Evolutionary conservation across 2,329 filamentous ascomycete species (phyloP), one percentile per base, ranked within the genome.

Genomic region (Ceratocystis ficicola): DNA sequence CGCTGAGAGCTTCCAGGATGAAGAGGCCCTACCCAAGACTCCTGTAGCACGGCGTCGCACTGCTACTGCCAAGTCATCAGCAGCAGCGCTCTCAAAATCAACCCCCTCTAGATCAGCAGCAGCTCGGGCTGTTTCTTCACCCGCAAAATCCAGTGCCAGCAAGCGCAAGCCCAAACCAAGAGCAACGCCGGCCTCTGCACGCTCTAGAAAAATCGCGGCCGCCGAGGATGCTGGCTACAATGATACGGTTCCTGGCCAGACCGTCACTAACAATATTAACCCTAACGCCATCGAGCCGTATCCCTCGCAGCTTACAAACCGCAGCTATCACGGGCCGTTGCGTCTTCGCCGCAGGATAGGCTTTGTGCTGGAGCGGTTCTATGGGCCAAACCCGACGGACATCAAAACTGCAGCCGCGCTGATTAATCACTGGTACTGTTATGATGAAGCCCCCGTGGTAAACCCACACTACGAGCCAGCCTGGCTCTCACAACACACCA

Each of bases 291-390:
- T 73, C 64, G 75, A 76, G 6, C 73, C 74, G 1, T 77, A 75
- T 63, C 68, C 68, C 10, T 68, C 67, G 10, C 67, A 69, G 48
- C 62, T 68, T 30, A 69, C 68, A 10, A 68, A 69, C 25, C 65
- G 68, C n/a, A 68, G 74, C 50, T 77, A 77, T 68, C 72, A 73
- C 17, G 76, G 76, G 1, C 74, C 75, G 1, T 68, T 77, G 15
- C 72, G 74, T 28, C 46, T 70, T 0, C 68, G 66, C 20, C 64
- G 69, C 5, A 67, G 70, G 36, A 69, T 70, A 17, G 69, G 69
- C 3, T 68, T 69, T 41, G 69, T 71, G 1, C 61, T 71, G n/a
- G 69, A 72, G 20, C 68, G 69, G 44, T 71, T 71, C 17, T 72
- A 70, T 61, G 71, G 71, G 10, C 71, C 71, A 0, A 66, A 67